Evolutionary conservation across 176 grass and related monocot species (phyloP), one percentile per base, ranked within the genome.

Genomic region (Triticum dicoccoides): DNA sequence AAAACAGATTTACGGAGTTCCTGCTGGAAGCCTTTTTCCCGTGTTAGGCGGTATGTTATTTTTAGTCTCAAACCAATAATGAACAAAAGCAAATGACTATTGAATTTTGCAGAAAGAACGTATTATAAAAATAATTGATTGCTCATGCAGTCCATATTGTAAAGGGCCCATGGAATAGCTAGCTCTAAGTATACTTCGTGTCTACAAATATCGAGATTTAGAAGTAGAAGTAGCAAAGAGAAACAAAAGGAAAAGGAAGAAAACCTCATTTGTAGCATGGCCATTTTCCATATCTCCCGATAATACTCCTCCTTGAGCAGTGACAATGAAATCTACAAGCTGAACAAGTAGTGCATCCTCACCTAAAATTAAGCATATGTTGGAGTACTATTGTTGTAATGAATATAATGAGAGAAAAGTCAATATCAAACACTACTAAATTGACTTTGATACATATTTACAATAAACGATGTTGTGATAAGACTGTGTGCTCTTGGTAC

Each of bases 271-370:
- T 77, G 86, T 88, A 81, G 82, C 77, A 85, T 81, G 51, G 23
- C 39, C 77, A 77, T 78, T 88, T 80, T 89, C 79, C 37, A 56
- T 83, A 62, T 35, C 81, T 83, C 80, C 85, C 41, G 70, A 63
- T 21, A 68, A 78, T 37, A 65, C 88, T 89, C 47, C 76, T 84
- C 41, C 78, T 69, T 91, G 89, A 84, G 81, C 61, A 85, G 61
- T 91, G 37, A 98, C 77, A 87, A 98, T 98, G 77, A 39, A 90
- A 24, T 98, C 92, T 44, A 91, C 89, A 11, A 98, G 88, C 82
- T 96, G 76, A 61, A 82, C 86, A 54, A 98, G 69, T 41, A 84
- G 61, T 51, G 94, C 83, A 80, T 89, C 79, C 69, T 88, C 88
- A 70, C 97, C 96, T 98, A 83, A 89, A 87, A 89, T 56, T 69